phyloP scores from a whole-genome alignment of 371 early-diverging fungal species.

The Blastocladiella emersonii region DNA sequence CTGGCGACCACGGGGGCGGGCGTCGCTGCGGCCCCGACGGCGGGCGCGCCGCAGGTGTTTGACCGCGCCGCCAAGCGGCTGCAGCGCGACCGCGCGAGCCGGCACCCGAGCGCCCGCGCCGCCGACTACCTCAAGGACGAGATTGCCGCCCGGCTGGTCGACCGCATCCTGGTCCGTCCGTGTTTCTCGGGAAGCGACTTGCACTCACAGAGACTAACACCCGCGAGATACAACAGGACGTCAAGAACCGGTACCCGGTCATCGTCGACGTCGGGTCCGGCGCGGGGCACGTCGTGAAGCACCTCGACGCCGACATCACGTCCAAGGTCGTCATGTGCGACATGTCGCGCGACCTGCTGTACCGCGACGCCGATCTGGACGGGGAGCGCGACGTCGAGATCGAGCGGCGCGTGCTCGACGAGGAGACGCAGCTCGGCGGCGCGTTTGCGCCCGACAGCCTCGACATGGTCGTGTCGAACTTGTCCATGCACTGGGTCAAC shows the following conservation, averaged over 20 bases:
- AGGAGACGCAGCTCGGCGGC: slow-evolving; percentile 38
- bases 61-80: slow-evolving; percentile 52
- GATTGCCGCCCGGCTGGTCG: slow-evolving; percentile 71
- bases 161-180: slow-evolving; percentile 62
- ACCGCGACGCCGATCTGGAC: slow-evolving; percentile 41
- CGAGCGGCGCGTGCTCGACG: slow-evolving; percentile 65
- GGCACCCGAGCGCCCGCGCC: slow-evolving; percentile 44
- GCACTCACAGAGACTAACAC: background rate
- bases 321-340: slow-evolving; percentile 77
- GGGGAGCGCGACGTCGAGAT: slow-evolving; percentile 42
- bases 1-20: too few relatives aligned
- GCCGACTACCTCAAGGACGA: slow-evolving; percentile 88
- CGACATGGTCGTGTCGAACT: slow-evolving; percentile 70
- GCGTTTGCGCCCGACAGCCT: slow-evolving; percentile 67
- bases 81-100: slow-evolving; percentile 69
- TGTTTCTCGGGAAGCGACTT: background rate
- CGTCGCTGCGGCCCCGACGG: background rate
- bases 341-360: slow-evolving; percentile 54
- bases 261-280: slow-evolving; percentile 85
- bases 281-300: slow-evolving; percentile 72
- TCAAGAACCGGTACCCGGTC: slow-evolving; percentile 66
- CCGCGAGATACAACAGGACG: slow-evolving; percentile 32
- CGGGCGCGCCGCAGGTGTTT: slow-evolving; percentile 31
- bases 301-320: slow-evolving; percentile 59
- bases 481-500: slow-evolving; percentile 91